Conservation (phyloP, 2,329 filamentous ascomycete species). For the Apiospora phragmitis region DNA sequence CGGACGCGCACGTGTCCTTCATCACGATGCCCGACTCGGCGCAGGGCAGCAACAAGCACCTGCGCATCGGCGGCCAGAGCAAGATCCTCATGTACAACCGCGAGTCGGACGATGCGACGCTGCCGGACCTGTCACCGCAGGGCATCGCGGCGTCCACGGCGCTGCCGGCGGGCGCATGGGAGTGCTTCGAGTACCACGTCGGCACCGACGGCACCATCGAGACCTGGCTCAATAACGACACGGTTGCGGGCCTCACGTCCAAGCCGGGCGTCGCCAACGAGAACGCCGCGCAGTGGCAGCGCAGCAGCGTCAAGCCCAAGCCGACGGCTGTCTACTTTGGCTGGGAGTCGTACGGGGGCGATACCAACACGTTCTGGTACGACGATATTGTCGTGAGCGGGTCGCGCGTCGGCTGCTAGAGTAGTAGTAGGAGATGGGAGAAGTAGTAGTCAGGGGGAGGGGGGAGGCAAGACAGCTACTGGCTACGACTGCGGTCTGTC, state of each 20-base stretch:
- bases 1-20: constrained; percentile 60
- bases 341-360: constrained; percentile 63
- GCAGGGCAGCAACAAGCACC: constrained; percentile 57
- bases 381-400: constrained; percentile 56
- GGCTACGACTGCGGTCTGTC: too few species aligned
- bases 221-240: constrained; percentile 58
- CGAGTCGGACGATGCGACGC: constrained; percentile 61
- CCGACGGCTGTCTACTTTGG: constrained; percentile 60
- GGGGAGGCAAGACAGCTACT: too few species aligned
- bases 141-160: constrained; percentile 55
- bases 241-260: constrained; percentile 51
- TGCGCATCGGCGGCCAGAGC: constrained; percentile 61
- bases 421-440: background rate
- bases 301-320: constrained; percentile 49
- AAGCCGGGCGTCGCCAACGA: constrained; percentile 48
- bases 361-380: constrained; percentile 63
- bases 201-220: constrained; percentile 58
- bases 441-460: background rate
- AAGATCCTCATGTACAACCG: constrained; percentile 66
- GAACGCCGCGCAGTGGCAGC: constrained; percentile 54
- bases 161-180: constrained; percentile 51
- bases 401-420: constrained; percentile 47
- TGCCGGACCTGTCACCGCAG: constrained; percentile 60
- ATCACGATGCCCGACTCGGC: constrained; percentile 63
- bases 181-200: constrained; percentile 63